These are phyloP conservation scores for Paraglomus brasilianum DNA, from an alignment of 192 early-diverging fungal genomes.

Conservation along the genomic window DNA sequence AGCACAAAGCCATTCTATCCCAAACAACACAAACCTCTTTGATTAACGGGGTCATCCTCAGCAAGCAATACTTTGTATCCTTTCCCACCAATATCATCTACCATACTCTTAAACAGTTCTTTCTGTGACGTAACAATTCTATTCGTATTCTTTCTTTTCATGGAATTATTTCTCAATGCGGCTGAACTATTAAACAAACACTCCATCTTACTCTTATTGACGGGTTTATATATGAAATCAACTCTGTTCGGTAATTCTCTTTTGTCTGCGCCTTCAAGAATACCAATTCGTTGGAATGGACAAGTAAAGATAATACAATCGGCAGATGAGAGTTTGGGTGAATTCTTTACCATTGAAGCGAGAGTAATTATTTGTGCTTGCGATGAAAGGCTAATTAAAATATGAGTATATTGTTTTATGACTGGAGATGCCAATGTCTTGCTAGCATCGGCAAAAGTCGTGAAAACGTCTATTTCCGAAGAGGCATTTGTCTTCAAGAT, in stretches of 20 bases:
- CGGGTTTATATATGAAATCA: slow-evolving; percentile 58
- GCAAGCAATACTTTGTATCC: slow-evolving; percentile 52
- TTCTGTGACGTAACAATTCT: slow-evolving; percentile 49
- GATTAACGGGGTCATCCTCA: slow-evolving; percentile 59
- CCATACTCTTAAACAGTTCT: slow-evolving; percentile 52
- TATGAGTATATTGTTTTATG: slow-evolving; percentile 15
- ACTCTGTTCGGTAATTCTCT: slow-evolving; percentile 40
- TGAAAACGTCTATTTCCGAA: slow-evolving; percentile 42
- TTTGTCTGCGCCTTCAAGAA: slow-evolving; percentile 43
- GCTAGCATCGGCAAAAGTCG: slow-evolving; percentile 41
- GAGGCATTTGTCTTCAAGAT: slow-evolving; percentile 33
- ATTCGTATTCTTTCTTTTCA: slow-evolving; percentile 44
- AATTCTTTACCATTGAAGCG: slow-evolving; percentile 29
- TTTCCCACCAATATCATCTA: slow-evolving; percentile 47
- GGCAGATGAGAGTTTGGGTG: slow-evolving; percentile 18
- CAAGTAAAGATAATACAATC: slow-evolving; percentile 51
- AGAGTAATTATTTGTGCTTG: slow-evolving; percentile 45
- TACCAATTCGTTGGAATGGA: slow-evolving; percentile 51
- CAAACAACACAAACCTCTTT: slow-evolving; percentile 36
- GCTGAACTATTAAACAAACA: slow-evolving; percentile 44
- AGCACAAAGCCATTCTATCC: too few relatives aligned
- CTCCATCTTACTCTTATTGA: slow-evolving; percentile 51
- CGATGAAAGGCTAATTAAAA: slow-evolving; percentile 42
- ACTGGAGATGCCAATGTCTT: slow-evolving; percentile 24
- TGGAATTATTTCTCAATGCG: slow-evolving; percentile 27